Evolutionary conservation across 169 alveolate genomes (phyloP).

Genomic region (Plasmodium berghei): DNA sequence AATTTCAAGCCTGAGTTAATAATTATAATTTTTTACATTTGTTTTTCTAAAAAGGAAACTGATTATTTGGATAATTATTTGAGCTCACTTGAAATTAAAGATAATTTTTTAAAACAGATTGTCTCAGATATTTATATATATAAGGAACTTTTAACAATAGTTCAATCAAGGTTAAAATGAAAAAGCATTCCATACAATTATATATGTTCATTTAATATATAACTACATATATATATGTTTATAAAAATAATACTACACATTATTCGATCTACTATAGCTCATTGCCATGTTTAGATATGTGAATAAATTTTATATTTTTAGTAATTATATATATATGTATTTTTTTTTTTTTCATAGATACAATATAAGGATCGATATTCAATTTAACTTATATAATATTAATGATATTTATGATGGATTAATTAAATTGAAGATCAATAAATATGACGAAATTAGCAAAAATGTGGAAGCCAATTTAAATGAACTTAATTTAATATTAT

Average conservation of each 20-base stretch:
- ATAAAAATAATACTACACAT: neutral
- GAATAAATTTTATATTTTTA: neutral
- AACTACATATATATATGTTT: neutral
- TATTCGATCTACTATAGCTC: neutral
- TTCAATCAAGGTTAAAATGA: slow-evolving; percentile 22
- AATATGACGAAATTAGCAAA: neutral
- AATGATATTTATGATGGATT: slow-evolving; percentile 12
- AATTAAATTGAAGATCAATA: slow-evolving; percentile 17
- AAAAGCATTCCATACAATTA: neutral
- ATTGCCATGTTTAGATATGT: neutral
- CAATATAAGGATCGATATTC: slow-evolving; percentile 30
- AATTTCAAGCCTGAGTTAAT: slow-evolving; percentile 32
- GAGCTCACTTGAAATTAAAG: slow-evolving; percentile 19
- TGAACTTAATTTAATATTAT: slow-evolving; percentile 27
- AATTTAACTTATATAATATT: slow-evolving; percentile 36
- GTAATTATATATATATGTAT: neutral
- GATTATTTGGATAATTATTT: slow-evolving; percentile 37
- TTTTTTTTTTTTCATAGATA: slow-evolving; percentile 31
- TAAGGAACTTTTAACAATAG: slow-evolving; percentile 23
- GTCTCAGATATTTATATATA: slow-evolving; percentile 45
- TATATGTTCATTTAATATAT: neutral
- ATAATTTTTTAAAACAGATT: neutral
- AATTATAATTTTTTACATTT: slow-evolving; percentile 55
- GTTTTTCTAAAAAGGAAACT: slow-evolving; percentile 20
- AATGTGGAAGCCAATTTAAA: slow-evolving; percentile 8